These are phyloP conservation scores for Suillus decipiens DNA, from an alignment of 768 basidiomycete species.

Conservation along the genomic window DNA sequence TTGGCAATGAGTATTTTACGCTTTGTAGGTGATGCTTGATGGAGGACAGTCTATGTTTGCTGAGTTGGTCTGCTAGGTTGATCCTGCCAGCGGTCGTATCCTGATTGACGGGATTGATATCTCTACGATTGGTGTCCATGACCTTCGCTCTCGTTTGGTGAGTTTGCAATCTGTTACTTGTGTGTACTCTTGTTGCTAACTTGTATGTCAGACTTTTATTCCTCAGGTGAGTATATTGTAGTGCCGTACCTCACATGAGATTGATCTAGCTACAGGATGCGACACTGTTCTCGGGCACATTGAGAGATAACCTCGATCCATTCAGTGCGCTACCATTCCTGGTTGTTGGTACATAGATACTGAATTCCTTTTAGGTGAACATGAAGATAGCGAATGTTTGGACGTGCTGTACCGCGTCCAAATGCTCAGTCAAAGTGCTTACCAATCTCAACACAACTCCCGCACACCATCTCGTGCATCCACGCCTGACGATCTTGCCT, in stretches of 20 bases:
- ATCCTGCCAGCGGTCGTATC: slow-evolving; percentile 75
- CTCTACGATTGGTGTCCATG: slow-evolving; percentile 80
- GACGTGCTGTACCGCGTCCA: slow-evolving; percentile 85
- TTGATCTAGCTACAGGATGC: slow-evolving; percentile 47
- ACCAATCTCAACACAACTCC: slow-evolving; percentile 52
- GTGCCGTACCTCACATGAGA: background rate
- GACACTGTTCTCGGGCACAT: slow-evolving; percentile 77
- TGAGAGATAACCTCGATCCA: slow-evolving; percentile 75
- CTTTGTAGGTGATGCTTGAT: slow-evolving; percentile 53
- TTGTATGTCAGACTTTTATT: slow-evolving; percentile 63
- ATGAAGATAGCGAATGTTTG: slow-evolving; percentile 75
- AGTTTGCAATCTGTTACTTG: slow-evolving; percentile 26
- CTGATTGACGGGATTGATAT: slow-evolving; percentile 89
- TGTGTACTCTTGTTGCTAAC: slow-evolving; percentile 12
- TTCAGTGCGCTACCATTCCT: slow-evolving; percentile 43
- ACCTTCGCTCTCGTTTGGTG: slow-evolving; percentile 75
- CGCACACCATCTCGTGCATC: slow-evolving; percentile 46
- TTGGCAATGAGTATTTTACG: slow-evolving; percentile 85
- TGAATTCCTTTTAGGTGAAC: slow-evolving; percentile 50
- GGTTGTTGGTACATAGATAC: background rate
- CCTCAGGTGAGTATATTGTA: slow-evolving; percentile 44
- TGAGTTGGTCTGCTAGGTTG: slow-evolving; percentile 45
- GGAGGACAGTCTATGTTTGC: background rate
- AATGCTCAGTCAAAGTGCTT: slow-evolving; percentile 57
- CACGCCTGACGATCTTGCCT: slow-evolving; percentile 44